phyloP scores from a whole-genome alignment of 2,329 filamentous ascomycete genomes.

The Stagonosporopsis vannaccii region DNA sequence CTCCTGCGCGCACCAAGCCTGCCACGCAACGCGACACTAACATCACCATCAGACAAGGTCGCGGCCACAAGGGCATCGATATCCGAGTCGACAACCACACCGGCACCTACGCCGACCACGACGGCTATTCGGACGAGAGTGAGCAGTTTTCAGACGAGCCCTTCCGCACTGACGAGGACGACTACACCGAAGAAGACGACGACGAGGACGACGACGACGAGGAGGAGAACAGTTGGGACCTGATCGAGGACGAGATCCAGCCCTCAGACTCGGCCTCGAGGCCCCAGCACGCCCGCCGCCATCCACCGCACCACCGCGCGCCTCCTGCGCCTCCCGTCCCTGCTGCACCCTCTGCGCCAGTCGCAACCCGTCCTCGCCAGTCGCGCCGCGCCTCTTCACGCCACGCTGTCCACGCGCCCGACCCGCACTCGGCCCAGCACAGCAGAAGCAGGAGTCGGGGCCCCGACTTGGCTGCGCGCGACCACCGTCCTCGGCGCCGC shows the following conservation, averaged over 20 bases:
- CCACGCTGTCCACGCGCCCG: slow-evolving; percentile 41
- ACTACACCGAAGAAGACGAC: slow-evolving; percentile 35
- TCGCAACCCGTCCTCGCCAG: slow-evolving; percentile 47
- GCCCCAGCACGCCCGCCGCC: slow-evolving; percentile 40
- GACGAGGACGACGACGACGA: slow-evolving; percentile 34
- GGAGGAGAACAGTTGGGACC: slow-evolving; percentile 29
- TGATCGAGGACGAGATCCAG: slow-evolving; percentile 53
- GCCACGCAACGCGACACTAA: slow-evolving; percentile 46
- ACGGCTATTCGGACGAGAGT: slow-evolving; percentile 27
- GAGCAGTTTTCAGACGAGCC: slow-evolving; percentile 29
- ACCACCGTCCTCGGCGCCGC: slow-evolving; percentile 39
- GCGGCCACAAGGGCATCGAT: slow-evolving; percentile 48
- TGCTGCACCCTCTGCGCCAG: slow-evolving; percentile 40
- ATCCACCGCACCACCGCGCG: slow-evolving; percentile 31
- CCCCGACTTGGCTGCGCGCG: slow-evolving; percentile 33
- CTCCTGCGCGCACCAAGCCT: slow-evolving; percentile 31
- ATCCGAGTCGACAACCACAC: slow-evolving; percentile 45
- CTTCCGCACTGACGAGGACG: slow-evolving; percentile 25
- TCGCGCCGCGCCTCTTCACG: slow-evolving; percentile 52
- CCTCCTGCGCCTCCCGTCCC: slow-evolving; percentile 37
- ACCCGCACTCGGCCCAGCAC: slow-evolving; percentile 43
- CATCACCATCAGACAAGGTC: slow-evolving; percentile 43
- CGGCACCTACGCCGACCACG: slow-evolving; percentile 43
- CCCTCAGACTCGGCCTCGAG: slow-evolving; percentile 60
- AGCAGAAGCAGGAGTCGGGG: slow-evolving; percentile 41